Conservation (phyloP, 202 grass and related monocot genomes). For the Digitaria exilis region DNA sequence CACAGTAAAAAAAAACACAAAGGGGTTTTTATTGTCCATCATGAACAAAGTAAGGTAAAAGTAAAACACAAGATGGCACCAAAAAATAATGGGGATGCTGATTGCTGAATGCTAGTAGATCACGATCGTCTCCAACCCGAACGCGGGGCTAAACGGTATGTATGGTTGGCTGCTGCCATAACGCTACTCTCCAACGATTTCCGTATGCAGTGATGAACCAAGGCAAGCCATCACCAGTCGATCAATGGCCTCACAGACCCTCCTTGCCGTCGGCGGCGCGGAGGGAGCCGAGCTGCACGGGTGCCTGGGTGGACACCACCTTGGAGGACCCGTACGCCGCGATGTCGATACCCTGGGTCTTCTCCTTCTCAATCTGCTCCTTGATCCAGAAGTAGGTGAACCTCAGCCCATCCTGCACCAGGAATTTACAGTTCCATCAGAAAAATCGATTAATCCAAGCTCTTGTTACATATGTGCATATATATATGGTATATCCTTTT, state of each 20-base stretch:
- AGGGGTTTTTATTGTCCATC: not conserved
- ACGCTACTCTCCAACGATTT: conserved; percentile 7
- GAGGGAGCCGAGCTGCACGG: conserved; percentile 81
- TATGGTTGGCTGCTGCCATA: not conserved
- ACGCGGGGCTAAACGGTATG: not conserved
- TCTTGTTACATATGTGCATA: no score
- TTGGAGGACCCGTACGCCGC: conserved; percentile 71
- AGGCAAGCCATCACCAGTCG: no score
- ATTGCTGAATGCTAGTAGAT: not conserved
- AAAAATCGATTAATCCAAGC: not conserved
- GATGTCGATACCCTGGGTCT: conserved; percentile 48
- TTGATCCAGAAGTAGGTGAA: conserved; percentile 96
- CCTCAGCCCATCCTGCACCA: conserved; percentile 63
- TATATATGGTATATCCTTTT: no score
- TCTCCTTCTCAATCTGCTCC: conserved; percentile 86
- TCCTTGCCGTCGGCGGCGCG: conserved; percentile 86
- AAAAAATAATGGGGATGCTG: not conserved
- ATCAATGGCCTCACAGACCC: conserved; percentile 19
- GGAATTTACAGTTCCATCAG: not conserved
- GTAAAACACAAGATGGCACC: not conserved
- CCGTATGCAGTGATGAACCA: conserved; percentile 17
- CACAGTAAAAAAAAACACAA: not conserved
- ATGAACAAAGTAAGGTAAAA: not conserved
- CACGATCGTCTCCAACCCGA: not conserved
- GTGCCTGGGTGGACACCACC: conserved; percentile 80